Percentiles rank a stretch among this genome's conserved stretches.
Conservation (phyloP, 2,329 filamentous ascomycete species). For the Emmonsia crescens region DNA sequence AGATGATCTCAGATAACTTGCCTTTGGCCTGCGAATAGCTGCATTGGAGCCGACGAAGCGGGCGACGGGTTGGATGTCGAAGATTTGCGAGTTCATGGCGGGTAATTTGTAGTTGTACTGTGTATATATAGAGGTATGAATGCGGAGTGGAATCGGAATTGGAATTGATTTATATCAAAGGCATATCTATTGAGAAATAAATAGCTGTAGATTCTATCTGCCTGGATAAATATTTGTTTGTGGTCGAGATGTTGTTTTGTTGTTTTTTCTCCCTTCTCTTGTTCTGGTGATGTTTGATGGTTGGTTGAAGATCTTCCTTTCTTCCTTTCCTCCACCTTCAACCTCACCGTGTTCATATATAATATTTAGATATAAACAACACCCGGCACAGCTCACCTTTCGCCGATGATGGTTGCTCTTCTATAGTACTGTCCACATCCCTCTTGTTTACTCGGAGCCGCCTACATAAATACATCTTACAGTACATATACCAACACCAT, state of each 20-base stretch:
- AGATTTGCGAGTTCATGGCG: constrained; percentile 33
- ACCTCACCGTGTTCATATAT: neutral
- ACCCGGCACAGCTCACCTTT: neutral
- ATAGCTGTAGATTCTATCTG: neutral
- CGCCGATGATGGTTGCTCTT: neutral
- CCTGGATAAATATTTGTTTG: neutral
- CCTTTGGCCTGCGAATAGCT: constrained; percentile 64
- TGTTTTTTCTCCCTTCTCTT: too few species aligned
- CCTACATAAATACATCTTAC: neutral
- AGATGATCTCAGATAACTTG: constrained; percentile 25
- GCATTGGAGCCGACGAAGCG: constrained; percentile 59
- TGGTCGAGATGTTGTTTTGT: neutral
- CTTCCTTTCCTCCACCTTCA: neutral
- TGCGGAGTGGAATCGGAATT: neutral
- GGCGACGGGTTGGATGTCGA: constrained; percentile 58
- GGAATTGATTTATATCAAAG: neutral
- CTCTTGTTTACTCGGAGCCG: too few species aligned
- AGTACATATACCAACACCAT: neutral
- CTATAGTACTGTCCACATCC: neutral
- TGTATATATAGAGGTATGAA: too few species aligned
- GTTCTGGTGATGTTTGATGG: neutral
- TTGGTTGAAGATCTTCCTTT: neutral
- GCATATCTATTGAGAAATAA: neutral
- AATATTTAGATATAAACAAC: neutral
- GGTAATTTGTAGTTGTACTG: neutral